Evolutionary conservation across 2,329 filamentous ascomycete species (phyloP), one percentile per base, ranked within the genome.

Genomic region (Aspergillus jensenii): DNA sequence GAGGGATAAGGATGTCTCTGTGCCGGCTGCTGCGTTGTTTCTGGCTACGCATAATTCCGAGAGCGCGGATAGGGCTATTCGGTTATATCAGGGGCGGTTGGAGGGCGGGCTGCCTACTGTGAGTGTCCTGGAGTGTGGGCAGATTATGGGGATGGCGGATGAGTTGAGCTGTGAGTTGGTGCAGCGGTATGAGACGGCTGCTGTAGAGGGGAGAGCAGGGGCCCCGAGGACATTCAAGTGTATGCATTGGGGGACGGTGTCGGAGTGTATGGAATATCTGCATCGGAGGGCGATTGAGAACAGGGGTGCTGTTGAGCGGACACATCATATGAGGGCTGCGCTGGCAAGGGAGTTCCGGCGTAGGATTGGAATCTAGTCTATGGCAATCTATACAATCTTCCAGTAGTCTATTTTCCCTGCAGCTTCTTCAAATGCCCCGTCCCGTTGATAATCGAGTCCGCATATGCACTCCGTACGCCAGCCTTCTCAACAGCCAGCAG

Each of bases 61-160:
- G 9, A 31, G 27, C 4, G 27, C 27, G 9, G 27, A 31, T 31
- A 31, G 27, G 27, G 27, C 27, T 9, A 31, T 31, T 11, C 27
- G 9, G 27, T 4, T 31, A 4, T 31, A 31, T 11, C 27, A 31
- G 9, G 27, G 27, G 3, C 27, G 27, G 27, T 31, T n/a, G 17
- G 40, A 43, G 17, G 14, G 17, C 1, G 12, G 6, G 55, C 66
- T 72, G 57, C 63, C 69, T 52, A 70, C 71, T 25, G 62, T 73
- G 40, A 67, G 75, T 3, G 70, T 82, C 1, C 6, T 37, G 35
- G 73, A 77, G n/a, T 90, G 89, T 71, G 88, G 88, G 2, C 91
- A 96, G 76, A 83, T 96, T 2, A 88, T 91, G 76, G 91, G 92
- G 21, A 96, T 96, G 92, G 92, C 91, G 2, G 92, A 96, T 66